Evolutionary conservation across 2,329 filamentous ascomycete genomes (phyloP).

Genomic region (Ophiostoma piceae): DNA sequence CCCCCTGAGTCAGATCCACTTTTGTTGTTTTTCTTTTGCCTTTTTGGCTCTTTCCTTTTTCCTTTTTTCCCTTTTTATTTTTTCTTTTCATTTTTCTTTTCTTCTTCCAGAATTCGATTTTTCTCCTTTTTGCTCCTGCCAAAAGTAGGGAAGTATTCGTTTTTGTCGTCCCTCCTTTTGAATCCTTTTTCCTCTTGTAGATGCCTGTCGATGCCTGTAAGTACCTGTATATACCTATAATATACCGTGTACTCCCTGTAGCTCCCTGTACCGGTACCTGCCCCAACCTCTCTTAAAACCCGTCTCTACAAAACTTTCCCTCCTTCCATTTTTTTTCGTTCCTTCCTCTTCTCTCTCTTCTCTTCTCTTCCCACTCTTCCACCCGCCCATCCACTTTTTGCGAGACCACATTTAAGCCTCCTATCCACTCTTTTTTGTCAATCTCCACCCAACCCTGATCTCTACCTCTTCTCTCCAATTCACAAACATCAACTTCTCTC

Average conservation of each 20-base stretch:
- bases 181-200: constrained; percentile 17
- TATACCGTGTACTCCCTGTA: no score
- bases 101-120: neutral
- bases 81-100: neutral
- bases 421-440: constrained; percentile 27
- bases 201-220: neutral
- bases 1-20: constrained; percentile 13
- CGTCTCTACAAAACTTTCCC: constrained; percentile 12
- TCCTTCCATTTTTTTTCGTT: constrained; percentile 19
- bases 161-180: neutral
- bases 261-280: neutral
- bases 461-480: constrained; percentile 15
- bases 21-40: constrained; percentile 5
- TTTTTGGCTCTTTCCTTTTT: constrained; percentile 1
- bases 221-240: neutral
- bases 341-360: constrained; percentile 20
- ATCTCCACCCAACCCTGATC: constrained; percentile 28
- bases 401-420: constrained; percentile 29
- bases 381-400: constrained; percentile 26
- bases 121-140: constrained; percentile 11
- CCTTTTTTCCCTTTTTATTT: neutral
- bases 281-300: constrained; percentile 11
- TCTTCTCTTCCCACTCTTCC: constrained; percentile 1
- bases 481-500: neutral
- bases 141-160: neutral